Base-by-base conservation (phyloP, 2,329 filamentous ascomycete genomes). In the Diaporthe ilicicola region DNA sequence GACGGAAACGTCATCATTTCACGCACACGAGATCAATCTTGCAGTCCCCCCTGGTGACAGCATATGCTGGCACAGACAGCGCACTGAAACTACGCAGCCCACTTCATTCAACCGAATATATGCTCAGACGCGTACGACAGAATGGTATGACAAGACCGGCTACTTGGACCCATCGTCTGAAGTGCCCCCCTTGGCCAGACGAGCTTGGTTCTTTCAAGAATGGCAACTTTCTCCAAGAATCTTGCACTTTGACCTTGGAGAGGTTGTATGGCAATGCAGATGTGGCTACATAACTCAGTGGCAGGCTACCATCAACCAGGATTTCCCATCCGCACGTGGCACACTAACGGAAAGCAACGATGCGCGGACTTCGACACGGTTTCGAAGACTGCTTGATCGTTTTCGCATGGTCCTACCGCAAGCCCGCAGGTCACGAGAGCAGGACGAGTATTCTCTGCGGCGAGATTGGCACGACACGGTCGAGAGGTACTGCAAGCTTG, bases 141-240 rank as follows among this genome's bases (percentile, higher is more conserved):
- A 44, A 2, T 44, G 42, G 42, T 6, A 44, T 9, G 32, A 34
- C 32, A 34, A 34, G 32, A 34, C 32, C 32, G 32, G 32, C 9
- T 34, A 5, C 32, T 34, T 34, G 32, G 32, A 4, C 9, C 32
- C 9, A 34, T 34, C 4, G 32, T 5, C 32, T 4, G 32, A 34
- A 34, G 4, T 34, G 2, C 46, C 46, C 3, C 55, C 55, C 6
- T 34, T 61, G 1, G 34, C 34, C 3, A 42, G 5, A 4, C 15
- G 55, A 17, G 55, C 17, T 2, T 61, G 55, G 55, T 61, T 61
- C 22, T 61, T 61, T n/a, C 55, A 61, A 27, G 55, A 61, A 24
- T 37, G 34, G 29, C 34, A 15, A 27, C 55, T 61, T 24, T 61
- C 55, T 15, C 37, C 55, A 22, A 37, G 55, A 7, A 42, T 61